Evolutionary conservation across 1,284 basidiomycete species (phyloP), one percentile per base, ranked within the genome.

Genomic region (Marasmius oreades): DNA sequence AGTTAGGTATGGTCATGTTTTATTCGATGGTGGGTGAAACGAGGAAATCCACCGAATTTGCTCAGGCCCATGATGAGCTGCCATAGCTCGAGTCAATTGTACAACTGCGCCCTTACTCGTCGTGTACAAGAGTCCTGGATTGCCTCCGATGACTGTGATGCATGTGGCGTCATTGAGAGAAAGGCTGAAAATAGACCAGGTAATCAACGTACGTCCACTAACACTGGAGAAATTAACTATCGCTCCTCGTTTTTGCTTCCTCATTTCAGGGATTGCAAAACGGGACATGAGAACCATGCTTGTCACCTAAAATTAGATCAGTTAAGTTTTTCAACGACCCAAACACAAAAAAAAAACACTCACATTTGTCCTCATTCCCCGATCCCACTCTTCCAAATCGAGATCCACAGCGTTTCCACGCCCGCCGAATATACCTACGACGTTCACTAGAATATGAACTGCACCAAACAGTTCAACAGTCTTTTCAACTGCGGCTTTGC

Each of bases 251-350:
- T 57, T 53, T 12, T 37, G 48, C 33, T 61, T 62, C 3, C 50
- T 54, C 61, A 62, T 62, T 36, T 62, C 61, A 3, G 59, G 59
- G 12, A 62, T 62, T 5, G 59, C 59, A 16, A 37, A 58, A 5
- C 61, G 55, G 1, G 61, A 61, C 61, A 62, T 62, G 46, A 62
- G 55, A 14, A 62, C 61, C 61, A 62, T 61, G 16, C 59, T 61
- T 12, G 59, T 62, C 7, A 62, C 61, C 61, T 62, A 20, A 31
- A 31, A 39, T 26, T 14, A 11, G 14, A 23, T 23, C 28, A 28
- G 36, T 26, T 34, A 14, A 24, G 2, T 11, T 11, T n/a, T 2
- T 20, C 8, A 20, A 10, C n/a, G n/a, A n/a, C n/a, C n/a, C n/a
- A n/a, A n/a, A n/a, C n/a, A 11, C 16, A 3, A 6, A 12, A 54